Conservation (phyloP, 805 yeast species). For the Suhomyces vadensis region DNA sequence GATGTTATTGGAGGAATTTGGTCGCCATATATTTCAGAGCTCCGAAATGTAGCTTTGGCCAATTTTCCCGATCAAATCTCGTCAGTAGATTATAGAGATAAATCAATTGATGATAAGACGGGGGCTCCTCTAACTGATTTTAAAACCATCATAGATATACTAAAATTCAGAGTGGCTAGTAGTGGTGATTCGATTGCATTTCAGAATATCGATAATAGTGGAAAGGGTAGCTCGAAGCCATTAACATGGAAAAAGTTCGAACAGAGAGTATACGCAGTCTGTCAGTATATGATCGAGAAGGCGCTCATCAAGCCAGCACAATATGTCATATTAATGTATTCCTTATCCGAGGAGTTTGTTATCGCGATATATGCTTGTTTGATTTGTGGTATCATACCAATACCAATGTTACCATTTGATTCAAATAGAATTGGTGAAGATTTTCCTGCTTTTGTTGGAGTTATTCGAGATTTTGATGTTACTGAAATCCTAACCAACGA, state of each 20-base stretch:
- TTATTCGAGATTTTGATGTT: constrained; percentile 71
- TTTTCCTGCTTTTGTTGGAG: constrained; percentile 59
- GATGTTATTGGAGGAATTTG: constrained; percentile 82
- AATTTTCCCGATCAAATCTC: constrained; percentile 75
- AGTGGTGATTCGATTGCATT: constrained; percentile 83
- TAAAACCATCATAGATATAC: constrained; percentile 64
- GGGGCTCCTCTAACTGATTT: constrained; percentile 75
- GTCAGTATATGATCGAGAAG: constrained; percentile 69
- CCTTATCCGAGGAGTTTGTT: constrained; percentile 82
- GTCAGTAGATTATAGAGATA: constrained; percentile 74
- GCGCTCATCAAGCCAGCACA: constrained; percentile 66
- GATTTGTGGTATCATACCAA: constrained; percentile 72
- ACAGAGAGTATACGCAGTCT: constrained; percentile 69
- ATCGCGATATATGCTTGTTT: constrained; percentile 86
- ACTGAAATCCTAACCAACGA: constrained; percentile 73
- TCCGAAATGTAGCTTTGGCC: constrained; percentile 60
- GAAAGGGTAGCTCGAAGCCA: constrained; percentile 38
- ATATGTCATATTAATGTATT: constrained; percentile 75
- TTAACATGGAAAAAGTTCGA: constrained; percentile 81
- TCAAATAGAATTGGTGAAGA: constrained; percentile 71
- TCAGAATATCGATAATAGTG: constrained; percentile 40
- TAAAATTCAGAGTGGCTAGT: constrained; percentile 73
- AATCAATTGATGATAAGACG: constrained; percentile 76
- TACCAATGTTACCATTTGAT: constrained; percentile 75
- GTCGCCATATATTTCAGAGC: constrained; percentile 72